Evolutionary conservation across 225 moss, liverwort and hornwort genomes (phyloP), one percentile per base, ranked within the genome.

Genomic region (Asterella californica): DNA sequence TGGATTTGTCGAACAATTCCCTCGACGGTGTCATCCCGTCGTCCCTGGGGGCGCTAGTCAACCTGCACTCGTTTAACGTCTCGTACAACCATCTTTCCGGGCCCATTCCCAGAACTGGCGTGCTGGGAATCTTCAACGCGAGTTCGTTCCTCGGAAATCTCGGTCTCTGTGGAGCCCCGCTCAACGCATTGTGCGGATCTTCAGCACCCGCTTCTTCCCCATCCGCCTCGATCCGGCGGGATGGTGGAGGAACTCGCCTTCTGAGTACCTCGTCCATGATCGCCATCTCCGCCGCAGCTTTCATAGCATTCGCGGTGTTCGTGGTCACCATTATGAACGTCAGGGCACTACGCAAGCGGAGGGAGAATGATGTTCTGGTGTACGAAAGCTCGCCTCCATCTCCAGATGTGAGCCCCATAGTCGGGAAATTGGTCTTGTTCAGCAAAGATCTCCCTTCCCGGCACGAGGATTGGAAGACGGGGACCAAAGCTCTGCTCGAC

Each of bases 381-480:
- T 94, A 92, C 53, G 96, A 97, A 84, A 94, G 94, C 77, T 90
- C 91, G 12, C 91, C 92, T 14, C 88, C 94, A 14, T 89, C 94
- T 8, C 94, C 94, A 0, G 97, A 94, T 22, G 84, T 88, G 65
- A 90, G 90, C 36, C 91, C 92, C 61, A 89, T 94, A 12, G 90
- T 97, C 1, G 97, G 97, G 27, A 97, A 97, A 86, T 86, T 97
- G 52, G 97, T 97, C 60, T 77, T 97, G 25, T 97, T 97, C 83
- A 94, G 91, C 83, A 97, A 90, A 36, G 85, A 82, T 19, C 79
- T 94, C 11, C 97, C 97, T 11, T 91, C 91, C 4, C 86, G 94
- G 11, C 92, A 93, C 37, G 97, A 94, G 79, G 97, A 97, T 70
- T 97, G 94, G 93, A 94, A 97, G 77, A 91, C 90, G 64, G 94